A percentile compares a stretch with the other conserved stretches of the same genome.
phyloP scores from a whole-genome alignment of 2,329 filamentous ascomycete genomes.

The Mycocentrospora acerina region DNA sequence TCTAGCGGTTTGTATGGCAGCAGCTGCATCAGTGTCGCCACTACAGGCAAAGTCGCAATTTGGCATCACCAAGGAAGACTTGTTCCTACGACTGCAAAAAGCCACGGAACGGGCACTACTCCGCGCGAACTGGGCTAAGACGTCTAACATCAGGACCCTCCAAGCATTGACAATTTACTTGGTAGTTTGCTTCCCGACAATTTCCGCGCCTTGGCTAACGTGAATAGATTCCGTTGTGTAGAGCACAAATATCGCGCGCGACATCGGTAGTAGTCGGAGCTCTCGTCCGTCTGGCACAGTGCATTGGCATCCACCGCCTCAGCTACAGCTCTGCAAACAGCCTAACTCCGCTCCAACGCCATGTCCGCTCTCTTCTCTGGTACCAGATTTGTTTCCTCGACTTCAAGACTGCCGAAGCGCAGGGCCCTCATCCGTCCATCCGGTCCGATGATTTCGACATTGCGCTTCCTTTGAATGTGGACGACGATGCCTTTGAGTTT shows the following conservation, averaged over 20 bases:
- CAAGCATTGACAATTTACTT: constrained; percentile 42
- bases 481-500: constrained; percentile 43
- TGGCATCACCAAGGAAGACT: constrained; percentile 40
- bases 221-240: constrained; percentile 37
- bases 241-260: constrained; percentile 41
- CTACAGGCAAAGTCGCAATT: constrained; percentile 43
- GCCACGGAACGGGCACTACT: constrained; percentile 40
- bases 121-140: constrained; percentile 42
- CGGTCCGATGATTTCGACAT: constrained; percentile 42
- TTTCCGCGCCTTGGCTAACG: constrained; percentile 8
- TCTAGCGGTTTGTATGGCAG: constrained; percentile 41
- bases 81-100: constrained; percentile 38
- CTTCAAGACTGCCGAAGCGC: constrained; percentile 42
- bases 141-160: constrained; percentile 40
- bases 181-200: constrained; percentile 14
- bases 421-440: constrained; percentile 41
- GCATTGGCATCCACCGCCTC: constrained; percentile 42
- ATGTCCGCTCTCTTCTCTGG: constrained; percentile 41
- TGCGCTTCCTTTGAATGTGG: constrained; percentile 38
- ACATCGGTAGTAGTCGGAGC: constrained; percentile 43
- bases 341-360: constrained; percentile 38
- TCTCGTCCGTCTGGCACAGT: constrained; percentile 40
- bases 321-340: constrained; percentile 37
- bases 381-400: constrained; percentile 44
- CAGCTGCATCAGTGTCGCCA: constrained; percentile 39